phyloP scores from a whole-genome alignment of 2,329 filamentous ascomycete species.

The Colletotrichum eremochloae region DNA sequence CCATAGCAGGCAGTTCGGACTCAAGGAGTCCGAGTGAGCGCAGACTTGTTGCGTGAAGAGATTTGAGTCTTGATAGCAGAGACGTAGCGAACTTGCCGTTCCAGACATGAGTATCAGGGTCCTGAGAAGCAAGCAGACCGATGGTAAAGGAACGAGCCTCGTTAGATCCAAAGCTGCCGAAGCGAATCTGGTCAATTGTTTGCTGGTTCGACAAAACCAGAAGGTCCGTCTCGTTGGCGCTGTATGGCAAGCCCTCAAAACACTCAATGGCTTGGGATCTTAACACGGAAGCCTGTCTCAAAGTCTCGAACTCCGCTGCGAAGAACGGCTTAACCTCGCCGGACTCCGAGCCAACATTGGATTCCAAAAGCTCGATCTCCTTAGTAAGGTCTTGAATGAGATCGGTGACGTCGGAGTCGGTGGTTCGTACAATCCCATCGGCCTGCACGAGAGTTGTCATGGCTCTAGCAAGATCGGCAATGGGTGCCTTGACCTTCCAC shows the following conservation, averaged over 20 bases:
- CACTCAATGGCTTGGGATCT: constrained; percentile 46
- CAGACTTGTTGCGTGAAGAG: constrained; percentile 66
- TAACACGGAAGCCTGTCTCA: constrained; percentile 67
- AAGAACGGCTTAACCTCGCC: constrained; percentile 63
- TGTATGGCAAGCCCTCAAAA: constrained; percentile 11
- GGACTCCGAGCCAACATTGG: constrained; percentile 57
- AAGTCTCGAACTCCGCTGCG: constrained; percentile 66
- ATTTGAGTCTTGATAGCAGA: constrained; percentile 68
- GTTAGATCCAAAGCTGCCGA: constrained; percentile 42
- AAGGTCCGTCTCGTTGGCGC: constrained; percentile 53
- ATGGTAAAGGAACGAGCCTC: constrained; percentile 36
- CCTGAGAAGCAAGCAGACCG: constrained; percentile 35
- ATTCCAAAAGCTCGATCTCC: constrained; percentile 67
- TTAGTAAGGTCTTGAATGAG: constrained; percentile 63
- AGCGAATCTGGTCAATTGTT: constrained; percentile 58
- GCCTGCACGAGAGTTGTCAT: constrained; percentile 68
- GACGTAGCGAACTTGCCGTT: constrained; percentile 57
- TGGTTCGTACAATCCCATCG: constrained; percentile 67
- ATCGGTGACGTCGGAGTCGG: constrained; percentile 56
- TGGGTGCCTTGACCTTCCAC: constrained; percentile 68
- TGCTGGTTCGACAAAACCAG: constrained; percentile 63
- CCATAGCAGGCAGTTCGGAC: constrained; percentile 73
- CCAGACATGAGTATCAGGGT: constrained; percentile 48
- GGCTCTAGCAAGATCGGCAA: constrained; percentile 66
- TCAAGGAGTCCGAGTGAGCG: constrained; percentile 74